Evolutionary conservation across 768 basidiomycete species (phyloP), one percentile per base, ranked within the genome.

Genomic region (Suillus spraguei): DNA sequence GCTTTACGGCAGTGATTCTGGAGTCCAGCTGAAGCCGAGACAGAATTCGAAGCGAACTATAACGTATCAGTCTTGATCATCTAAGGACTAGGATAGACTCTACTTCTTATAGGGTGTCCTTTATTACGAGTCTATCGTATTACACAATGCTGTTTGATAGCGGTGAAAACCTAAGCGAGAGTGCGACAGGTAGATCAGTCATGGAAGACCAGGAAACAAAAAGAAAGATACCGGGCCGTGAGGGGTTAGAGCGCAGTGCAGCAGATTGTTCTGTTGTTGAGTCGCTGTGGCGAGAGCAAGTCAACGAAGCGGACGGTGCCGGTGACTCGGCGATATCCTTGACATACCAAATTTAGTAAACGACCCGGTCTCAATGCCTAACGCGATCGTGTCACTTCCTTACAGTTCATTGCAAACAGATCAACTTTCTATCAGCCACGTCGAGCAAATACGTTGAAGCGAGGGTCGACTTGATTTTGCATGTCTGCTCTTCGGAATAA

Each of bases 401-500:
- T 22, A 20, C 36, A 63, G 28, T 11, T n/a, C 39, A n/a, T 53
- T 33, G 36, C 42, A 35, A 50, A 3, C 24, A 17, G 13, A 14
- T 60, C 50, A 55, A 22, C 63, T 65, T 61, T 50, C 17, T 39
- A 62, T 32, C 39, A 62, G 20, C 61, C 13, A 24, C 20, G 28
- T 41, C 41, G 36, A 38, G 46, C 9, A 22, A 53, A 62, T 46
- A 56, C 60, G 32, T 50, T 20, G 14, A 24, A 44, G 16, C 33
- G 11, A 22, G 53, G 28, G 50, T 35, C 52, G 39, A 55, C 20
- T 61, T 62, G 53, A 59, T 63, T 50, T 60, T 60, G 64, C 65
- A 74, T 77, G 74, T 73, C 76, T 42, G 47, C 62, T 38, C 44
- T 42, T 36, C 66, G 66, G 62, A 70, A 68, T 63, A 50, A 76